These are phyloP conservation scores for Penicillium fimorum DNA, from an alignment of 495 filamentous ascomycete species.

Conservation along the genomic window DNA sequence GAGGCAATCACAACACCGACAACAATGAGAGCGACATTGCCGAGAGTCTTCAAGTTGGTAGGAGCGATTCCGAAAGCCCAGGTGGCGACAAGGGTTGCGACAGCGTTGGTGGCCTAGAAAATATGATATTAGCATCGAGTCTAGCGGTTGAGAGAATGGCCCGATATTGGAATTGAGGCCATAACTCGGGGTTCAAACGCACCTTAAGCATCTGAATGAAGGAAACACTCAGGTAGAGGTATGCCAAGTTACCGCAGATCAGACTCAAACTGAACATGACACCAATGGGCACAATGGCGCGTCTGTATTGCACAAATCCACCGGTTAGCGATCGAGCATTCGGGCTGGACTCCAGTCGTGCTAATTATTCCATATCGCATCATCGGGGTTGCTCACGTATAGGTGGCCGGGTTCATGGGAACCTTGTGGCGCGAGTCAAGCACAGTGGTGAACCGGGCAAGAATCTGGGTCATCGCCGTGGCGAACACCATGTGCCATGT, in stretches of 20 bases:
- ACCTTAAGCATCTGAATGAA: slow-evolving; percentile 98
- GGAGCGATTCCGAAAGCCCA: slow-evolving; percentile 73
- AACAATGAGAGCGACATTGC: slow-evolving; percentile 82
- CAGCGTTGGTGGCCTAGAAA: slow-evolving; percentile 76
- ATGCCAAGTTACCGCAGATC: slow-evolving; percentile 87
- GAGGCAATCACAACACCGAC: slow-evolving; percentile 83
- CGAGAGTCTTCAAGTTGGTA: slow-evolving; percentile 68
- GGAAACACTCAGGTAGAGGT: slow-evolving; percentile 82
- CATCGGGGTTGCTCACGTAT: slow-evolving; percentile 49
- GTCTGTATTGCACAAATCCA: slow-evolving; percentile 24
- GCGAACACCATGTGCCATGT: slow-evolving; percentile 86
- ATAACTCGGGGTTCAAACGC: slow-evolving; percentile 9
- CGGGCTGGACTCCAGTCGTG: background rate
- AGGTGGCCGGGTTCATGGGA: slow-evolving; percentile 81
- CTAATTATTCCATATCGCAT: background rate
- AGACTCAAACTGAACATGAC: slow-evolving; percentile 86
- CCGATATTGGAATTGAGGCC: background rate
- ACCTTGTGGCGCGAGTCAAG: slow-evolving; percentile 84
- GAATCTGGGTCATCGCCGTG: slow-evolving; percentile 78
- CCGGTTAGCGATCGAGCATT: slow-evolving; percentile 5
- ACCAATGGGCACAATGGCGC: slow-evolving; percentile 85
- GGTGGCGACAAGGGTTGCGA: slow-evolving; percentile 75
- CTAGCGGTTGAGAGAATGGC: background rate
- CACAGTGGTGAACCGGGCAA: slow-evolving; percentile 74
- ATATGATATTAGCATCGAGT: slow-evolving; percentile 3